A percentile compares a stretch with the other conserved stretches of the same genome.
phyloP scores from a whole-genome alignment of 768 basidiomycete species.

The Leucosporidium yakuticum region DNA sequence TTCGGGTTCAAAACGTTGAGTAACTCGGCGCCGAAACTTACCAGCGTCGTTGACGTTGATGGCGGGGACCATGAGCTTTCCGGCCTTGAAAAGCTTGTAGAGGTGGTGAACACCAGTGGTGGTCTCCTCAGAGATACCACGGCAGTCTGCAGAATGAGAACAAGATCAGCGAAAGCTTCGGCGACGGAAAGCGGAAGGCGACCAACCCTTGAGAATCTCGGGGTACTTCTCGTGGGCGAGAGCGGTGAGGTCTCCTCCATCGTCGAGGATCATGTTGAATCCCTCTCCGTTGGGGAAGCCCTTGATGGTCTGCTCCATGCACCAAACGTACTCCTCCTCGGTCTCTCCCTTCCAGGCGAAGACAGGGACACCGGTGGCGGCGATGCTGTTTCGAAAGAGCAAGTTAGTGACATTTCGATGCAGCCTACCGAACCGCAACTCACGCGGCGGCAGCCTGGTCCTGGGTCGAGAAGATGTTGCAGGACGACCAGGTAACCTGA shows the following conservation, averaged over 20 bases:
- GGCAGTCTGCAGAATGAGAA: conserved; percentile 55
- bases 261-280: conserved; percentile 98
- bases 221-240: conserved; percentile 96
- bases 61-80: conserved; percentile 90
- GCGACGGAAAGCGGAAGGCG: background rate
- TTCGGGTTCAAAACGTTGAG: background rate
- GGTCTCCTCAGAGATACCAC: conserved; percentile 96
- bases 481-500: conserved; percentile 85
- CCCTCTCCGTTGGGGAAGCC: conserved; percentile 78
- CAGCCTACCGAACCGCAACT: conserved; percentile 48
- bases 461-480: conserved; percentile 89
- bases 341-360: conserved; percentile 99
- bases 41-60: conserved; percentile 80
- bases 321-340: conserved; percentile 97
- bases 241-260: conserved; percentile 92
- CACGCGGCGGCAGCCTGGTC: conserved; percentile 92
- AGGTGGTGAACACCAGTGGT: conserved; percentile 99
- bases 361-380: conserved; percentile 95
- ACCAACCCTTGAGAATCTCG: conserved; percentile 68
- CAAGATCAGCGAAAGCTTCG: conserved; percentile 1
- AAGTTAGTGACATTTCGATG: background rate
- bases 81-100: conserved; percentile 95
- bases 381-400: conserved; percentile 40
- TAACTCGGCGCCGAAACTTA: background rate
- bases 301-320: conserved; percentile 83